Base-by-base conservation (phyloP, 768 basidiomycete species). In the Calocybe cyanea region DNA sequence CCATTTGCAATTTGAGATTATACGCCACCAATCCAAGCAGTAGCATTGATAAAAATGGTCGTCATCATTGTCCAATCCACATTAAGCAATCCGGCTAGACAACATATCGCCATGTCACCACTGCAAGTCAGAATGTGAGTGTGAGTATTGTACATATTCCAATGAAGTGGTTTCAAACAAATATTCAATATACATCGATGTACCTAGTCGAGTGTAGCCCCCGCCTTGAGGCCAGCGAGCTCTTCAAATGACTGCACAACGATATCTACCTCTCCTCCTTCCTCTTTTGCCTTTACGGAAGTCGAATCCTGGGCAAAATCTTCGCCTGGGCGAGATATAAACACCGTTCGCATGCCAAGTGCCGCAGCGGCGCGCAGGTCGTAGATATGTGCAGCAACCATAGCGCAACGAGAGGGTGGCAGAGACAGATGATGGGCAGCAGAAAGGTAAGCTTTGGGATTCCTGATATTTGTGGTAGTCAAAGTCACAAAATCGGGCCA, bases 361-460 rank as follows among this genome's bases (percentile, higher is more conserved):
- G 53, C 56, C 0, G 69, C 73, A 0, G 84, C 83, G 0, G 69
- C 79, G 1, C 69, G 68, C 10, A 84, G 65, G 54, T 87, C 85
- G 46, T 63, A 68, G 2, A 68, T 66, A 61, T 86, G 85, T 7
- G 82, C 71, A 0, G 84, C 83, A 7, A 86, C 83, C 76, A 87
- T 78, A 1, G 77, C 82, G 31, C 75, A 68, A 32, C 72, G 71
- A 8, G 71, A 53, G 0, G 82, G 76, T 1, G 68, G 61, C 3
- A 81, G 50, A 1, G 68, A 62, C 7, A 86, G 72, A 50, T 82
- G 75, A 7, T 68, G 64, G 0, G 72, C 59, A 1, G 76, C 75
- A 2, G 71, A 67, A 1, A 70, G 60, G 52, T 85, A 86, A 0
- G 74, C 67, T 33, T 72, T 65, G 7, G 73, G 73, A 56, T 76